Evolutionary conservation across 2,329 filamentous ascomycete genomes (phyloP).

Genomic region (Aspergillus alliaceus): DNA sequence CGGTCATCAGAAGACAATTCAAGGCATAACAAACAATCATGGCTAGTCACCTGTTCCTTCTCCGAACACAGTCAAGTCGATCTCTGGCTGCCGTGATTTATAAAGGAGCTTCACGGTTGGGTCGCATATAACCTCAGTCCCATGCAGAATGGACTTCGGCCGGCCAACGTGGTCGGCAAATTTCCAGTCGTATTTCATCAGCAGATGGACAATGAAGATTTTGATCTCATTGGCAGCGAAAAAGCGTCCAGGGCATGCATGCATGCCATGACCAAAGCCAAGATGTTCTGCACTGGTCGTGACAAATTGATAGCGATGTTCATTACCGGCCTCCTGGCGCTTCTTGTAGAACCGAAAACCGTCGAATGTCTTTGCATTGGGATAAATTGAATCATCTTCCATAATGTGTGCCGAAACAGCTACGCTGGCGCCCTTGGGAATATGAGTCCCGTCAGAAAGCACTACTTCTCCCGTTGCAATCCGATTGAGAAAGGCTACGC

Average conservation of each 20-base stretch:
- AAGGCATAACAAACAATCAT: too few species aligned
- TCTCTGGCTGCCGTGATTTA: slow-evolving; percentile 23
- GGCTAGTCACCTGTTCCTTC: slow-evolving; percentile 1
- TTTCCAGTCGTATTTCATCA: slow-evolving; percentile 56
- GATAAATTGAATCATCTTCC: slow-evolving; percentile 28
- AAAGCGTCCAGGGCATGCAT: slow-evolving; percentile 54
- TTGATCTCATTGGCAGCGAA: slow-evolving; percentile 59
- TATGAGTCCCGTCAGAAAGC: slow-evolving; percentile 30
- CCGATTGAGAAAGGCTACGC: slow-evolving; percentile 20
- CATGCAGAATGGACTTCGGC: slow-evolving; percentile 48
- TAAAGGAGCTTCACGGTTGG: slow-evolving; percentile 28
- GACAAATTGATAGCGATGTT: slow-evolving; percentile 30
- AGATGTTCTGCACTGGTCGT: slow-evolving; percentile 31
- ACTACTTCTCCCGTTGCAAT: slow-evolving; percentile 19
- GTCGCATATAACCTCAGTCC: slow-evolving; percentile 43
- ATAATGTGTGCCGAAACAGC: slow-evolving; percentile 27
- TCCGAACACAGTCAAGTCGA: slow-evolving; percentile 23
- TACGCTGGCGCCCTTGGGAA: slow-evolving; percentile 29
- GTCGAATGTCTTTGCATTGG: slow-evolving; percentile 31
- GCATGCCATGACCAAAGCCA: slow-evolving; percentile 38
- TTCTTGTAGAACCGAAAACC: slow-evolving; percentile 35
- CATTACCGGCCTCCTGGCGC: slow-evolving; percentile 30
- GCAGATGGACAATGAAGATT: slow-evolving; percentile 52
- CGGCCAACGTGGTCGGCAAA: slow-evolving; percentile 34
- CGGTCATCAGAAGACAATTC: neutral